Base-by-base conservation (phyloP, 1,284 basidiomycete genomes). In the Boletus smithii region DNA sequence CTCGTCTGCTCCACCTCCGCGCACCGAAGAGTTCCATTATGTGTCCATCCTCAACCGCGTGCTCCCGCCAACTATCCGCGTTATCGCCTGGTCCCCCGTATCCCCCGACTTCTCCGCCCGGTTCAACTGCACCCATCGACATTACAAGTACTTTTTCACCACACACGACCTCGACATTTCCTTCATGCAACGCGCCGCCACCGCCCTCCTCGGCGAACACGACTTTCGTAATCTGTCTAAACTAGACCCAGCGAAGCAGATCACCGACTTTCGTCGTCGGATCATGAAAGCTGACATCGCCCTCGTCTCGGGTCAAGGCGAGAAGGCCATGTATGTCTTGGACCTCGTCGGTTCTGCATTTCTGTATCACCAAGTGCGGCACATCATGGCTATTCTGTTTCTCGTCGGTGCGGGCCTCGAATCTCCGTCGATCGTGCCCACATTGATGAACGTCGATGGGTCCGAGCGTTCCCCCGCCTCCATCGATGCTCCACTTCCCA, bases 111-210 rank as follows among this genome's bases (percentile, higher is more conserved):
- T 99, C 67, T 93, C 93, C 31, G 84, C 95, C 2, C 83, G 95
- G 3, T 95, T 91, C 71, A 88, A 85, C 18, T 98, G 95, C 71
- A 74, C 72, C 48, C 85, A 81, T 60, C 76, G 95, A 29, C 95
- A 99, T 67, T 99, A 99, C 82, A 97, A 97, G 67, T 99, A 99
- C 71, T 95, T 97, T 67, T 99, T 97, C 74, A 75, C 77, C 30
- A 67, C 79, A 0, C 62, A 75, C 14, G 70, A 72, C 11, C 80
- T 97, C 46, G 81, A 94, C 66, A 67, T 95, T 26, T 59, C 69
- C 1, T 76, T 75, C 26, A 99, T 99, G 95, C 76, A 77, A 50
- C 74, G 81, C 32, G 95, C 83, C 0, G 91, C 92, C 0, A 53
- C 70, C 1, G 70, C 78, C 1, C 73, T 99, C 27, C 65, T 94